A percentile compares a stretch with the other conserved stretches of the same genome.
Conservation (phyloP, 306 rosid species). For the Vicia villosa region DNA sequence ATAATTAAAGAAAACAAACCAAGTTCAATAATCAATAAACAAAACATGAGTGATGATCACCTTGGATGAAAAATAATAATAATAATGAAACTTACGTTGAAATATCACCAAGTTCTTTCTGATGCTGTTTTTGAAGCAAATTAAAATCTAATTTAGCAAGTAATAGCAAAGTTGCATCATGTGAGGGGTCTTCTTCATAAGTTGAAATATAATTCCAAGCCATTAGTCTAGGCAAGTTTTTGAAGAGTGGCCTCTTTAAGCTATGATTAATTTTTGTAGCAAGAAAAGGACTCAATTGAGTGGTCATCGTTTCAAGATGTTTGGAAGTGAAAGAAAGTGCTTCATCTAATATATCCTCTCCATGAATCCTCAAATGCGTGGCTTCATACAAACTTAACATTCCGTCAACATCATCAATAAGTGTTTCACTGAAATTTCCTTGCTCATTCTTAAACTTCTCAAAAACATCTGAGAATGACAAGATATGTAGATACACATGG, state of each 20-base stretch:
- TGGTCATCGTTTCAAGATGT: constrained; percentile 25
- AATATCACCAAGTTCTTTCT: constrained; percentile 38
- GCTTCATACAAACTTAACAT: constrained; percentile 62
- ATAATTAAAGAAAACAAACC: background rate
- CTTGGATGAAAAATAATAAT: too few species aligned
- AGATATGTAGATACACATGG: background rate
- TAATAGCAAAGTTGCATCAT: constrained; percentile 33
- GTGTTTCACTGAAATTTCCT: constrained; percentile 17
- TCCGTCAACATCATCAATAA: constrained; percentile 24
- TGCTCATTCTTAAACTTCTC: constrained; percentile 39
- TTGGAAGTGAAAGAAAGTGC: constrained; percentile 44
- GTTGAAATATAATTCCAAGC: constrained; percentile 40
- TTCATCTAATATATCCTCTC: constrained; percentile 55
- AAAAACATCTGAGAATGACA: constrained; percentile 36
- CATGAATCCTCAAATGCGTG: constrained; percentile 37
- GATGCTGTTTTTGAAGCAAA: constrained; percentile 46
- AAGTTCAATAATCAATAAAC: background rate
- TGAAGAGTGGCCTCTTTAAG: constrained; percentile 36
- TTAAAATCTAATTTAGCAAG: constrained; percentile 59
- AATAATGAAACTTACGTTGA: constrained; percentile 29
- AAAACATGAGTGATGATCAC: too few species aligned
- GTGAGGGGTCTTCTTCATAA: constrained; percentile 45
- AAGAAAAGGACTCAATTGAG: constrained; percentile 26
- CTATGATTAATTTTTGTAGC: constrained; percentile 36
- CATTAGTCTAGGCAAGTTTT: constrained; percentile 38